Evolutionary conservation across 2,329 filamentous ascomycete species (phyloP), one percentile per base, ranked within the genome.

Genomic region (Talaromyces funiculosus): DNA sequence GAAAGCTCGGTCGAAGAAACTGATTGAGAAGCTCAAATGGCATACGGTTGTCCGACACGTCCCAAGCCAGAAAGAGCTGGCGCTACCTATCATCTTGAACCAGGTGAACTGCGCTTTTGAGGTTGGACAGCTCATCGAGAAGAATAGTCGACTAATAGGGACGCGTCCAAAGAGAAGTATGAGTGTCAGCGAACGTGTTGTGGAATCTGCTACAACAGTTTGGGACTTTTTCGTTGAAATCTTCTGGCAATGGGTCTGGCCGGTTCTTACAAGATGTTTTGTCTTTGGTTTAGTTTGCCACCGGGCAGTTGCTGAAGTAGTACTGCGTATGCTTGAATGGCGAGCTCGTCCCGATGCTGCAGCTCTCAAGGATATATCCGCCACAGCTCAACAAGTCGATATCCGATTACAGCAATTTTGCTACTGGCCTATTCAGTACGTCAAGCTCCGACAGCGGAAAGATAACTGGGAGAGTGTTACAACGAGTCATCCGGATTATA

Each of bases 91-190:
- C 60, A 92, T 97, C 61, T 84, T 97, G 66, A 91, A 92, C 67
- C 93, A 97, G 76, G 89, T 97, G 72, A 99, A 99, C 70, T 99
- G 94, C 82, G 91, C 92, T 0, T 92, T 88, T 78, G 95, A 99
- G 74, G 82, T 99, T 61, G 88, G 94, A 64, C 83, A 86, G 66
- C 80, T 96, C 40, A 80, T 99, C 66, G 91, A 96, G 68, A 93
- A 89, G 71, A 99, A 97, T 68, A 89, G 92, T 45, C 86, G 87
- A n/a, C 81, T 93, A 38, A 86, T 99, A 53, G 90, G 92, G 0
- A 85, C 89, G 38, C 85, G 93, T 35, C 86, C 87, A 51, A 92
- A 92, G 75, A 85, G 94, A 65, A 88, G 88, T 58, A 82, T 96
- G 64, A 99, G 94, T 73, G 93, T 99, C 53, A 93, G 92, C 43